A percentile compares a stretch with the other conserved stretches of the same genome.
Evolutionary conservation across 345 rosid genomes (phyloP).

Genomic region (Eucalyptus sp.): DNA sequence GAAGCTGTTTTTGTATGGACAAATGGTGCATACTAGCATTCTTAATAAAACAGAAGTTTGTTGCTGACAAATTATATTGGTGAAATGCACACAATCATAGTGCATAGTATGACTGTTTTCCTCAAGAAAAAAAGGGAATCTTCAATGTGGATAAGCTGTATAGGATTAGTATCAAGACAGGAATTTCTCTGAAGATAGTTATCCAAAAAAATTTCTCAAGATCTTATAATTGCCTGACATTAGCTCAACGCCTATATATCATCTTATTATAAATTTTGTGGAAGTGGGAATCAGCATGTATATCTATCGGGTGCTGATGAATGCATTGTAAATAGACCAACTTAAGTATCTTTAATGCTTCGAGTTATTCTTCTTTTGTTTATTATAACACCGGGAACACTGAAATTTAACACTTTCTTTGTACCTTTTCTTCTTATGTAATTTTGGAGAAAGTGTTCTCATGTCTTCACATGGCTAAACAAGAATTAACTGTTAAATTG

Average conservation of each 20-base stretch:
- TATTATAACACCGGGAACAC: background rate
- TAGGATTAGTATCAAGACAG: background rate
- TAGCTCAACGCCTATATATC: background rate
- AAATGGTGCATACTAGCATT: background rate
- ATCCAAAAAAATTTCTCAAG: background rate
- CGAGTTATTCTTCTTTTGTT: background rate
- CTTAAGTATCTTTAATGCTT: background rate
- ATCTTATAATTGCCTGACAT: background rate
- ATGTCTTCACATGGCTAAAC: background rate
- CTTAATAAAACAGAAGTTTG: background rate
- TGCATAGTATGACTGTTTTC: background rate
- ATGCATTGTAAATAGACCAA: background rate
- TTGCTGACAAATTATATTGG: background rate
- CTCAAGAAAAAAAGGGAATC: background rate
- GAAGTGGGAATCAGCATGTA: background rate
- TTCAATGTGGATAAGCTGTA: background rate
- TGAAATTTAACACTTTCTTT: background rate
- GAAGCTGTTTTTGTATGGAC: background rate
- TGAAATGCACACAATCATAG: background rate
- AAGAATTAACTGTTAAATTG: background rate
- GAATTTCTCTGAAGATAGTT: background rate
- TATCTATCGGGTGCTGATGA: background rate
- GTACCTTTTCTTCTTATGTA: background rate
- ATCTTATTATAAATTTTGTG: background rate
- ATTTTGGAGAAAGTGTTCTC: background rate